Percentiles rank a stretch among this genome's conserved stretches.
Conservation (phyloP, 805 yeast genomes). For the Cyberlindnera mrakii region DNA sequence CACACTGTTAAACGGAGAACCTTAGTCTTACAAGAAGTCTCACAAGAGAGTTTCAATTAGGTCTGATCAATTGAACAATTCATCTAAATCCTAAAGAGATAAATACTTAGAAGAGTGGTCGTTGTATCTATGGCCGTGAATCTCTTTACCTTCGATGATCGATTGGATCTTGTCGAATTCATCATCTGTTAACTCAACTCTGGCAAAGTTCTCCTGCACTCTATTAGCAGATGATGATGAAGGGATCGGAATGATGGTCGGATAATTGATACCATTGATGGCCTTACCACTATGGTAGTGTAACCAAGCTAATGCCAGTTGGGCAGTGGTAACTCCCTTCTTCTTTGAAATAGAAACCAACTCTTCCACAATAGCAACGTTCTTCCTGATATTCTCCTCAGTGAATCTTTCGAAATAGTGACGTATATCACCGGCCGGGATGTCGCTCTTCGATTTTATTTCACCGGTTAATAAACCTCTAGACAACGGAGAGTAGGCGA, state of each 20-base stretch:
- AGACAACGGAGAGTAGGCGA: slow-evolving; percentile 82
- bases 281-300: slow-evolving; percentile 31
- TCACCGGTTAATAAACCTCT: slow-evolving; percentile 72
- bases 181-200: slow-evolving; percentile 42
- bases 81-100: slow-evolving; percentile 1
- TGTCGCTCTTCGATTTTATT: slow-evolving; percentile 37
- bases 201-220: slow-evolving; percentile 53
- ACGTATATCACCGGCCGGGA: slow-evolving; percentile 55
- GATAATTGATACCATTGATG: slow-evolving; percentile 27
- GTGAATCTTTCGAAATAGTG: slow-evolving; percentile 47
- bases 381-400: slow-evolving; percentile 49
- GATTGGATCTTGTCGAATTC: slow-evolving; percentile 41
- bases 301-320: slow-evolving; percentile 66
- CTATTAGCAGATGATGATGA: slow-evolving; percentile 59
- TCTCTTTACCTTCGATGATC: slow-evolving; percentile 35
- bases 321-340: slow-evolving; percentile 49
- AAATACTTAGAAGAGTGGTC: slow-evolving; percentile 17
- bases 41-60: too few relatives aligned
- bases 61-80: too few relatives aligned
- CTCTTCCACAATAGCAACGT: slow-evolving; percentile 44
- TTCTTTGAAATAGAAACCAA: slow-evolving; percentile 45
- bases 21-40: too few relatives aligned
- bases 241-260: slow-evolving; percentile 74
- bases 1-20: too few relatives aligned
- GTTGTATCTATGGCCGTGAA: slow-evolving; percentile 55